Conservation (phyloP, 306 rosid species). For the Acacia confusa region DNA sequence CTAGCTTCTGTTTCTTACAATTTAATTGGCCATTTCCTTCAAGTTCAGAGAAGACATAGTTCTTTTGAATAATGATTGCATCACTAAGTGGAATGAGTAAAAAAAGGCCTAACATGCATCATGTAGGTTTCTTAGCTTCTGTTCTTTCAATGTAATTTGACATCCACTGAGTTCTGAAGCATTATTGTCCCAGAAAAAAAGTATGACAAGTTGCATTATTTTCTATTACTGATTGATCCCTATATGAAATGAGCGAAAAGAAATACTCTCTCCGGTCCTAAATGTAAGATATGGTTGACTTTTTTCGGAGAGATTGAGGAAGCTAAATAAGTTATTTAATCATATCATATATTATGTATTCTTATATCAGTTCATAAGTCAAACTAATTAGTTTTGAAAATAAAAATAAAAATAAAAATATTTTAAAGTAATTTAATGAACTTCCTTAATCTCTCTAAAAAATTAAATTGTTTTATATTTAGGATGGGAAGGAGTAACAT, state of each 20-base stretch:
- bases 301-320: too few relatives aligned
- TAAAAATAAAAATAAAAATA: too few relatives aligned
- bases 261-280: too few relatives aligned
- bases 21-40: constrained; percentile 9
- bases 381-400: too few relatives aligned
- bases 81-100: constrained; percentile 9
- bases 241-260: neutral
- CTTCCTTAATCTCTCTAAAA: too few relatives aligned
- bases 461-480: too few relatives aligned
- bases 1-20: constrained; percentile 12
- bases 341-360: too few relatives aligned
- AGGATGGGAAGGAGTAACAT: too few relatives aligned
- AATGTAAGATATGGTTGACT: too few relatives aligned
- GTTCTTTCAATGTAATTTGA: neutral
- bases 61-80: constrained; percentile 7
- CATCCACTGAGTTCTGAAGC: neutral
- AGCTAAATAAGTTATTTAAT: too few relatives aligned
- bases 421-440: too few relatives aligned
- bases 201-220: neutral
- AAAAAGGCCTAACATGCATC: constrained; percentile 9
- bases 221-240: neutral
- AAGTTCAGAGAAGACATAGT: constrained; percentile 15
- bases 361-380: too few relatives aligned
- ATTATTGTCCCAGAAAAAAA: neutral
- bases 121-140: neutral